Conservation (phyloP, 1,284 basidiomycete genomes). For the Pseudozyma tsukubaensis region DNA sequence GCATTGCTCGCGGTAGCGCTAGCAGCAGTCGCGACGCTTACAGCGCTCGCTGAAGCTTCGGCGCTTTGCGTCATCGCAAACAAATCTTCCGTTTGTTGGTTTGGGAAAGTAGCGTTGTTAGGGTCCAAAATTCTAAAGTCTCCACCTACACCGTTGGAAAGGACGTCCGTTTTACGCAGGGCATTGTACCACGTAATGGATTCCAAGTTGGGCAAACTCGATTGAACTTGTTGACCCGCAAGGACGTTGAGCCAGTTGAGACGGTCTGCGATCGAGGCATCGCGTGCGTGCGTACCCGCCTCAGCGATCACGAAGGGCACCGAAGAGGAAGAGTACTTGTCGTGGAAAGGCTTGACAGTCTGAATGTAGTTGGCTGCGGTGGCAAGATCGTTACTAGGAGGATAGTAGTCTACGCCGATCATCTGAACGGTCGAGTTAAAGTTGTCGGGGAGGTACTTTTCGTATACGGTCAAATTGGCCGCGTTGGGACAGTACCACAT, state of each 20-base stretch:
- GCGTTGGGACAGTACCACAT: constrained; percentile 62
- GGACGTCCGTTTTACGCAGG: constrained; percentile 33
- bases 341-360: constrained; percentile 68
- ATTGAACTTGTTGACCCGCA: constrained; percentile 45
- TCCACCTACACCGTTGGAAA: constrained; percentile 41
- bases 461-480: constrained; percentile 33
- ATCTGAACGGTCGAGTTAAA: constrained; percentile 50
- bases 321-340: constrained; percentile 54
- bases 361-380: constrained; percentile 56
- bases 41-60: constrained; percentile 3
- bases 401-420: constrained; percentile 68
- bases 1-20: constrained; percentile 20
- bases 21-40: constrained; percentile 15
- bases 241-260: constrained; percentile 63
- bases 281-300: constrained; percentile 53
- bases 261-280: constrained; percentile 38
- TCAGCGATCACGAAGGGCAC: constrained; percentile 69
- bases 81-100: constrained; percentile 16
- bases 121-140: constrained; percentile 48
- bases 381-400: constrained; percentile 40
- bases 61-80: constrained; percentile 24
- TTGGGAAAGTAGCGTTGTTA: constrained; percentile 37
- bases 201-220: constrained; percentile 61
- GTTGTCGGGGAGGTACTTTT: constrained; percentile 47
- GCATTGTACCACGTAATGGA: constrained; percentile 69